These are phyloP conservation scores for Isabelozyma gotoi DNA, from an alignment of 805 yeast species.

Conservation along the genomic window DNA sequence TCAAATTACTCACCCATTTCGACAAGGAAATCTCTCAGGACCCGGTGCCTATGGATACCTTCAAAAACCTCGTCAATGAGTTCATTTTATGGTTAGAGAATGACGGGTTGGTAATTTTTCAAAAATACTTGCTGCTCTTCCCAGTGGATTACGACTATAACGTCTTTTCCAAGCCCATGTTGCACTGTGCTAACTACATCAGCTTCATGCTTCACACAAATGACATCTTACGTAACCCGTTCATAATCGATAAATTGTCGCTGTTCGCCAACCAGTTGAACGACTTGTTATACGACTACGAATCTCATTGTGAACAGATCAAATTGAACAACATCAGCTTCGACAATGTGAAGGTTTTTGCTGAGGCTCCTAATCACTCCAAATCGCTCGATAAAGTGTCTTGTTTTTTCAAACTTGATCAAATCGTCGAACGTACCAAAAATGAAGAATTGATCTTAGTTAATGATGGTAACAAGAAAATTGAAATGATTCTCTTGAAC, in stretches of 20 bases:
- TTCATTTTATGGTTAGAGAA: slow-evolving; percentile 40
- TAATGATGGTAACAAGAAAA: slow-evolving; percentile 7
- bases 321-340: slow-evolving; percentile 33
- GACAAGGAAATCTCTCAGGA: slow-evolving; percentile 13
- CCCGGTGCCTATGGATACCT: slow-evolving; percentile 21
- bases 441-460: slow-evolving; percentile 17
- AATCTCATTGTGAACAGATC: slow-evolving; percentile 11
- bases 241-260: slow-evolving; percentile 30
- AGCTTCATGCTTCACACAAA: slow-evolving; percentile 23
- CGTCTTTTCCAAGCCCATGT: slow-evolving; percentile 28
- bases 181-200: slow-evolving; percentile 28
- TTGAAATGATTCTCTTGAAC: slow-evolving; percentile 37
- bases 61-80: slow-evolving; percentile 37
- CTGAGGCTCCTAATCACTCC: slow-evolving; percentile 7
- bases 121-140: slow-evolving; percentile 23
- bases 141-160: slow-evolving; percentile 14
- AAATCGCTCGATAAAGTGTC: slow-evolving; percentile 23
- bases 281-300: slow-evolving; percentile 14
- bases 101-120: slow-evolving; percentile 32
- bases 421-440: slow-evolving; percentile 34
- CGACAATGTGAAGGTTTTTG: slow-evolving; percentile 31
- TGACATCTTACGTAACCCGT: slow-evolving; percentile 35
- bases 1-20: slow-evolving; percentile 15
- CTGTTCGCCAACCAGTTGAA: slow-evolving; percentile 12
- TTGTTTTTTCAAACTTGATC: slow-evolving; percentile 33